Evolutionary conservation across 768 basidiomycete species (phyloP), one percentile per base, ranked within the genome.

Genomic region (Boletus pseudopeckii): DNA sequence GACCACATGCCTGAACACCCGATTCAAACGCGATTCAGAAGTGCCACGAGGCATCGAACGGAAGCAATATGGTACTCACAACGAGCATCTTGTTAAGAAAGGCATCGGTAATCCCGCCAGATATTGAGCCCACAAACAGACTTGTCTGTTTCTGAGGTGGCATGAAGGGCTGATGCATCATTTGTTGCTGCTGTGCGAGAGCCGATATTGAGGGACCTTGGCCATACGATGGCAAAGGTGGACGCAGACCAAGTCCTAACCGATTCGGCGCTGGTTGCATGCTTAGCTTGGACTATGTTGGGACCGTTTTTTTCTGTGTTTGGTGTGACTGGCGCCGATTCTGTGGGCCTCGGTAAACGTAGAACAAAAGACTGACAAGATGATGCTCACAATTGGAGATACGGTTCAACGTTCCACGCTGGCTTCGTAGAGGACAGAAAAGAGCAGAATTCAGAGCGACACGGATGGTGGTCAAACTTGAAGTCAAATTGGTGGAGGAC

Each of bases 41-140:
- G 17, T 5, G 34, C 30, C 13, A 41, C 2, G 33, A 30, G 32
- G n/a, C 20, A 38, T 24, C 14, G 47, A 28, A 55, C 6, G 34
- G 10, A 41, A 42, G 24, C 8, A 3, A 41, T 7, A 22, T 26
- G 30, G n/a, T n/a, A 52, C 87, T 62, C 64, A 93, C 93, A 55
- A 77, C 72, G 18, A 98, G 78, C 45, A 98, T 77, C 56, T 80
- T 79, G 65, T 90, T 91, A 40, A 98, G 71, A 56, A 90, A 93
- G 0, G 72, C 59, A 68, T 98, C 92, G 0, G 86, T 86, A 63
- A 97, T 92, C 5, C 94, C 94, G 32, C 91, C 90, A 6, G 94
- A 92, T 71, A 98, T 98, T 56, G 92, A 90, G 10, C 94, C 94
- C n/a, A 98, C 85, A 62, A 97, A 98, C 3, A 96, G 77, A 0